Base-by-base conservation (phyloP, 1,284 basidiomycete species). In the Pterula multifida region DNA sequence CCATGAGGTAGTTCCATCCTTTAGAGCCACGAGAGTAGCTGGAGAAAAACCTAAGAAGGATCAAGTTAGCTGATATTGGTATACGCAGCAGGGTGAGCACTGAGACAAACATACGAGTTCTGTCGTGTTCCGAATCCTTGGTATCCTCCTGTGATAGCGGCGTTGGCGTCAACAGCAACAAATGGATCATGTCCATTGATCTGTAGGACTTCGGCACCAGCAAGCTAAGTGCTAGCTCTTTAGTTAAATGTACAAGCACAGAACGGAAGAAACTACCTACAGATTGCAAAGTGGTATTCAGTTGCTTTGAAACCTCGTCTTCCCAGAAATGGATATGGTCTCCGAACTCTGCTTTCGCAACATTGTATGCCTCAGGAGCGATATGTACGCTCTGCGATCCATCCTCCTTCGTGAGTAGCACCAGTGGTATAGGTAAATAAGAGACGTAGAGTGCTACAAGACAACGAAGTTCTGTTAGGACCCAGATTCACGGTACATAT, bases 1-100 rank as follows among this genome's bases (percentile, higher is more conserved):
- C 79, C 70, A 81, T 68, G 52, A 70, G 58, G 55, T 83, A 83
- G 2, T 63, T 69, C 77, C 78, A 81, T 67, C 63, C 63, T 4
- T 57, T 56, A 0, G 56, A 50, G n/a, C 60, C 54, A 23, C 58
- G 58, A 46, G 63, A 56, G 56, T 70, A 71, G 50, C 65, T 68
- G 25, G 69, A 61, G 49, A 15, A 47, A 25, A n/a, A 52, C 4
- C 21, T 47, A 25, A 28, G 42, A 25, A 28, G 13, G 22, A 42
- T 36, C n/a, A 47, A 50, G 26, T 25, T 15, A 32, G 28, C 28
- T 32, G 28, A 6, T 32, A 15, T 32, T 6, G 28, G 15, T 49
- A 44, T 26, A 17, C n/a, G 21, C 19, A 49, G 15, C n/a, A 48
- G 22, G 26, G 45, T n/a, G n/a, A n/a, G 45, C 6, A 44, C 17